Evolutionary conservation across 129 eudicot species (phyloP), one percentile per base, ranked within the genome.

Genomic region (Solidago caesia): DNA sequence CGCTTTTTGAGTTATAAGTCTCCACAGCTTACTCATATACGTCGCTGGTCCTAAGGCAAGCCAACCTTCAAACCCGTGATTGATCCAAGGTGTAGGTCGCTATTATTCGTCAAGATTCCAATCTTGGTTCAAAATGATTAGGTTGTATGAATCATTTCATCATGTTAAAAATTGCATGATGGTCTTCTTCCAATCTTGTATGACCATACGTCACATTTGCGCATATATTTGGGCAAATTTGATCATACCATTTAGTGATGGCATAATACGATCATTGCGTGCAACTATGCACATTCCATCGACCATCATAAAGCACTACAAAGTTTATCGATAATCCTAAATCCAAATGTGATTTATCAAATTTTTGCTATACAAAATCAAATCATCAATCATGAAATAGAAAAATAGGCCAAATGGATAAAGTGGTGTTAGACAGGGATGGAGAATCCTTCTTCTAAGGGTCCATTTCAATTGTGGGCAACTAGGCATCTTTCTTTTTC

Each of bases 401-500:
- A 33, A 33, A 33, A 33, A 33, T 33, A 33, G 39, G 39, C 39
- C 7, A 10, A 1, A 51, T 2, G 5, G 57, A 52, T 52, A 52
- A 52, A 52, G 5, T 52, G 57, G 4, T 52, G 12, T 52, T 13
- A 52, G 57, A 33, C 39, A 33, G 1, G 12, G 59, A 67, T 39
- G 39, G 72, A 27, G 72, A 71, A 70, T 78, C 72, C 49, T 78
- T 71, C 4, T 21, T 71, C 4, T 21, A 46, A 53, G 25, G 61
- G 73, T 53, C 73, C 71, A 62, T 64, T 72, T 29, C 41, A 63
- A 64, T 72, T 65, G 77, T 71, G 74, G 74, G 83, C 74, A 79
- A 0, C 0, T 33, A 33, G 39, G 39, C 39, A 33, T 79, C 73
- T 44, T 72, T 64, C 69, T 72, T 65, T 72, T 39, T 12, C 8